A percentile compares a stretch with the other conserved stretches of the same genome.
Evolutionary conservation across 192 early-diverging fungal species (phyloP).

Genomic region (Powellomyces hirtus): DNA sequence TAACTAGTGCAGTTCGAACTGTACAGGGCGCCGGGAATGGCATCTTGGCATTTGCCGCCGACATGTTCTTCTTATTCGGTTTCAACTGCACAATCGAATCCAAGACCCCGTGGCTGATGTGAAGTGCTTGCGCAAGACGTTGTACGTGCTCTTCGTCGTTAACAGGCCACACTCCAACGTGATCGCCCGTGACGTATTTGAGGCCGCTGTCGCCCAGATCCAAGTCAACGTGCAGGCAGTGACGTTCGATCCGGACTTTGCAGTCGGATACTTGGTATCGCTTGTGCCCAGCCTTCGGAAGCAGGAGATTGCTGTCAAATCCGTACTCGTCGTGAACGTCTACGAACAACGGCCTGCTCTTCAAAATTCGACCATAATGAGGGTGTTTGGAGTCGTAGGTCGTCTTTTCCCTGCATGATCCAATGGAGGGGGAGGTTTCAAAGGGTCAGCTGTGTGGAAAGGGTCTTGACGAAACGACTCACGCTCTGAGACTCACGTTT

Average conservation of each 20-base stretch:
- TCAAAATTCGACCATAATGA: slow-evolving; percentile 65
- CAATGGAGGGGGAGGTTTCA: too few relatives aligned
- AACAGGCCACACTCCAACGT: slow-evolving; percentile 87
- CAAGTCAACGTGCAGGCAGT: slow-evolving; percentile 93
- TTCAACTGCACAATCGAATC: slow-evolving; percentile 69
- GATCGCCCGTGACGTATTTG: slow-evolving; percentile 90
- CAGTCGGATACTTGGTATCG: slow-evolving; percentile 19
- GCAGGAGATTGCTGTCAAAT: slow-evolving; percentile 9
- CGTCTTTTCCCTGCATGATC: background rate
- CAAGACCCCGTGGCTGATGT: slow-evolving; percentile 57
- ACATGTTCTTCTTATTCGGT: slow-evolving; percentile 55
- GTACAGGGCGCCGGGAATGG: slow-evolving; percentile 86
- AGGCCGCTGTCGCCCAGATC: slow-evolving; percentile 79
- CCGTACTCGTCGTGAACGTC: slow-evolving; percentile 31
- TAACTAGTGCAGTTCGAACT: slow-evolving; percentile 77
- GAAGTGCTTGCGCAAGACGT: slow-evolving; percentile 60
- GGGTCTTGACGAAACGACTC: too few relatives aligned
- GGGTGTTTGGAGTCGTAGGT: slow-evolving; percentile 88
- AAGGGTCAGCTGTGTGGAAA: too few relatives aligned
- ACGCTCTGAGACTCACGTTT: too few relatives aligned
- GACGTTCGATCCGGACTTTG: slow-evolving; percentile 55
- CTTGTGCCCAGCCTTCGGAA: slow-evolving; percentile 6
- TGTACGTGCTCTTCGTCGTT: slow-evolving; percentile 81
- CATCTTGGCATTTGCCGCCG: slow-evolving; percentile 67
- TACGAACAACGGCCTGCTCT: slow-evolving; percentile 67